A percentile compares a stretch with the other conserved stretches of the same genome.
Conservation (phyloP, 2,329 filamentous ascomycete species). For the Colletotrichum acutatum region DNA sequence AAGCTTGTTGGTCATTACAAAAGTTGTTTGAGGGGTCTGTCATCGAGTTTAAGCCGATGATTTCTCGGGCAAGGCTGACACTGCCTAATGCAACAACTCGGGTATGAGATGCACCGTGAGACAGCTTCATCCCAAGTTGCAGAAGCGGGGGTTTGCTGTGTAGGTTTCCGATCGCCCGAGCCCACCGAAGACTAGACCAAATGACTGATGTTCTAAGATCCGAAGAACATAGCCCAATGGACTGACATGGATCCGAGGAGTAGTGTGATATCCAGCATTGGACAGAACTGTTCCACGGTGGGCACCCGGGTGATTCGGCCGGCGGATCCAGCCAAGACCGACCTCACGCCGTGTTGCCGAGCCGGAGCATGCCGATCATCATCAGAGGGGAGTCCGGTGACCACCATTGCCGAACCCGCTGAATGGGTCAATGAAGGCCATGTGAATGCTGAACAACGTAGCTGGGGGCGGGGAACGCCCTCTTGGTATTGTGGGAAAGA, state of each 20-base stretch:
- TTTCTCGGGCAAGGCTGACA: constrained; percentile 10
- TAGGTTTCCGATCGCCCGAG: constrained; percentile 34
- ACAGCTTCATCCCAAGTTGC: constrained; percentile 34
- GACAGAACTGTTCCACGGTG: not conserved
- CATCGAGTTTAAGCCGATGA: constrained; percentile 32
- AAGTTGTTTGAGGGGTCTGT: constrained; percentile 29
- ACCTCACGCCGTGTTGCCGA: constrained; percentile 21
- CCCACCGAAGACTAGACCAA: constrained; percentile 33
- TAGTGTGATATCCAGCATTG: not conserved
- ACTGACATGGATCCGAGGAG: not conserved
- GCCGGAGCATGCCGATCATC: constrained; percentile 31
- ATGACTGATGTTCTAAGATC: not conserved
- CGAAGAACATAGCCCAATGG: constrained; percentile 7
- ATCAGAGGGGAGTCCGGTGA: constrained; percentile 16
- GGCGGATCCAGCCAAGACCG: constrained; percentile 26
- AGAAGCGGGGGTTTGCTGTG: constrained; percentile 19
- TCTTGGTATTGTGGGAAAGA: not conserved
- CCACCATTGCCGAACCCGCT: not conserved
- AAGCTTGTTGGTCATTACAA: constrained; percentile 25
- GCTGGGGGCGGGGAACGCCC: not conserved
- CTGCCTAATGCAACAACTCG: constrained; percentile 29
- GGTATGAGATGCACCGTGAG: constrained; percentile 34
- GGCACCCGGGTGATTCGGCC: constrained; percentile 16
- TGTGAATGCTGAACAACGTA: not conserved
- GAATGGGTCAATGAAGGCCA: not conserved